Conservation (phyloP, 2,329 filamentous ascomycete genomes). For the Sporothrix pseudoabietina region DNA sequence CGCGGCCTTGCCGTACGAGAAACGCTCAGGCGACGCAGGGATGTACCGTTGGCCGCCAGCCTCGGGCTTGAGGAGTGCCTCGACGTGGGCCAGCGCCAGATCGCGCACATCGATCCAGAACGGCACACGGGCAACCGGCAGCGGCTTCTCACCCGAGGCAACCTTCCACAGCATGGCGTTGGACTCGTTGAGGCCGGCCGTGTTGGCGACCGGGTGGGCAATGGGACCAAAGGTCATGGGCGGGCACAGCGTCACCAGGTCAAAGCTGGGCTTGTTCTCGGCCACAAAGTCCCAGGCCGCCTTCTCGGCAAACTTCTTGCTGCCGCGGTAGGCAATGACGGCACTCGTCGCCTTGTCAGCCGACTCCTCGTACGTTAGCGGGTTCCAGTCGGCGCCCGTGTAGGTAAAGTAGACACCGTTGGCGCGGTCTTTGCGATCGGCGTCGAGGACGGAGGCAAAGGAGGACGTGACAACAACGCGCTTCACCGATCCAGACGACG, state of each 20-base stretch:
- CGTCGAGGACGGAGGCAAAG: constrained; percentile 33
- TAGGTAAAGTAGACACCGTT: constrained; percentile 40
- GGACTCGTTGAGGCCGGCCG: constrained; percentile 31
- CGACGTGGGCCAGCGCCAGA: constrained; percentile 24
- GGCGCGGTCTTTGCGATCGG: constrained; percentile 35
- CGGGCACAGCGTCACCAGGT: constrained; percentile 44
- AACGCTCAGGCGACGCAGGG: constrained; percentile 46
- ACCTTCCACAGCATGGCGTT: constrained; percentile 32
- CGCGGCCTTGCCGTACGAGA: constrained; percentile 50
- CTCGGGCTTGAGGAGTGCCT: constrained; percentile 23
- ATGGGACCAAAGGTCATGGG: constrained; percentile 34
- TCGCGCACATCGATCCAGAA: constrained; percentile 32
- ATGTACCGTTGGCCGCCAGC: constrained; percentile 38
- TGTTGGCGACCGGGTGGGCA: constrained; percentile 12
- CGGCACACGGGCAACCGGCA: constrained; percentile 28
- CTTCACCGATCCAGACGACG: constrained; percentile 37
- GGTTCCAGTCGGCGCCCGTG: constrained; percentile 57
- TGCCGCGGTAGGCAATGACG: constrained; percentile 54
- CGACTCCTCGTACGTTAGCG: constrained; percentile 51
- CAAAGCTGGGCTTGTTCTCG: constrained; percentile 47
- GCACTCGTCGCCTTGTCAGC: constrained; percentile 41
- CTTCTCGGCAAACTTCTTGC: constrained; percentile 57
- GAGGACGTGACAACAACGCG: constrained; percentile 39
- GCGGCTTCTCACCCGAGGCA: constrained; percentile 33
- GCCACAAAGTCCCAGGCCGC: constrained; percentile 57